Evolutionary conservation across 2,329 filamentous ascomycete genomes (phyloP).

Genomic region (Juglanconis oblonga): DNA sequence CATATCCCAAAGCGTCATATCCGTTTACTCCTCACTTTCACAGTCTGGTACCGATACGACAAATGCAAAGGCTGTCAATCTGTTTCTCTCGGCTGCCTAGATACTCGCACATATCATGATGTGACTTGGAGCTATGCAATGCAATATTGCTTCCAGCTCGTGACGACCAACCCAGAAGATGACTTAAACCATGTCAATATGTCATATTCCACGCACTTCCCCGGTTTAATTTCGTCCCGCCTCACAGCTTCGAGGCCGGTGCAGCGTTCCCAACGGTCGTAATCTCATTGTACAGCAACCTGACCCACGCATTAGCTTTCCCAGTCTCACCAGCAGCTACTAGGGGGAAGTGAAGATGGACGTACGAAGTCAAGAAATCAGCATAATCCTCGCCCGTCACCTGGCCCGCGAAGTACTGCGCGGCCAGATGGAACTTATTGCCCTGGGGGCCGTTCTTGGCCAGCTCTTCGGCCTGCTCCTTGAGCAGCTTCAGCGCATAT

Average conservation of each 20-base stretch:
- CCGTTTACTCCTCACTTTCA: no score
- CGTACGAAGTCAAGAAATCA: slow-evolving; percentile 86
- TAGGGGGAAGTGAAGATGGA: slow-evolving; percentile 20
- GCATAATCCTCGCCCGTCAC: slow-evolving; percentile 97
- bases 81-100: no score
- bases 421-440: slow-evolving; percentile 88
- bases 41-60: no score
- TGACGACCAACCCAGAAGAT: not conserved
- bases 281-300: slow-evolving; percentile 84
- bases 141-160: not conserved
- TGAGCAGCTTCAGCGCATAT: slow-evolving; percentile 81
- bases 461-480: slow-evolving; percentile 79
- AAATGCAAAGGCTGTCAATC: no score
- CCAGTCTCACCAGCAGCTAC: not conserved
- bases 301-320: slow-evolving; percentile 31
- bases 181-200: not conserved
- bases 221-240: not conserved
- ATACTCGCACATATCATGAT: no score
- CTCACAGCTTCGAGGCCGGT: slow-evolving; percentile 62
- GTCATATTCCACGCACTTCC: not conserved
- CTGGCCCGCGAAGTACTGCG: slow-evolving; percentile 88
- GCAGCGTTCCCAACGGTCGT: slow-evolving; percentile 64
- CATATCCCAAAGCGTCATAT: no score
- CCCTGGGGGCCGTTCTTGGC: slow-evolving; percentile 73
- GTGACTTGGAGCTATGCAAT: not conserved